Percentiles rank a stretch among this genome's conserved stretches.
phyloP scores from a whole-genome alignment of 1,284 basidiomycete species.

The Leucoagaricus sp. region DNA sequence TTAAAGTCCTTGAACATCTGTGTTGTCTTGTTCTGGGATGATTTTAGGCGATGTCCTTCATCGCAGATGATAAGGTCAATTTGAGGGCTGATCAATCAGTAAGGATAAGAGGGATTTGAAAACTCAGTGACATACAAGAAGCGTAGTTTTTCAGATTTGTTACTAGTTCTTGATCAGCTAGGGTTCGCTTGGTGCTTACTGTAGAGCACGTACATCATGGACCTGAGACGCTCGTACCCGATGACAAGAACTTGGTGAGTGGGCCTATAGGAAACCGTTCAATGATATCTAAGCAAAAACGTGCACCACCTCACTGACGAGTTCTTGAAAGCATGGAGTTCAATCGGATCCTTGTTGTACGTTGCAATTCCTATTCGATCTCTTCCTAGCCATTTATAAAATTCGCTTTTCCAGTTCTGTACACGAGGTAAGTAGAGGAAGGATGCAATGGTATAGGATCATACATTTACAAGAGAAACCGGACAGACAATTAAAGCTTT shows the following conservation, averaged over 20 bases:
- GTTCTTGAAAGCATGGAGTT: constrained; percentile 76
- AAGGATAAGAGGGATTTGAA: background rate
- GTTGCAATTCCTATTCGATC: constrained; percentile 81
- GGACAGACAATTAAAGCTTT: constrained; percentile 95
- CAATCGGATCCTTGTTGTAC: constrained; percentile 77
- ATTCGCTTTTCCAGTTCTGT: constrained; percentile 96
- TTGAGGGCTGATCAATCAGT: constrained; percentile 57
- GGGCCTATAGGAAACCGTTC: constrained; percentile 47
- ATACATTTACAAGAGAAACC: constrained; percentile 84
- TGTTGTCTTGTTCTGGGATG: constrained; percentile 89
- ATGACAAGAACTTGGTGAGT: constrained; percentile 89
- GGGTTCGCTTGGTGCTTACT: background rate
- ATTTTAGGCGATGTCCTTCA: constrained; percentile 97
- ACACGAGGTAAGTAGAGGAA: constrained; percentile 12
- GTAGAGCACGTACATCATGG: constrained; percentile 66
- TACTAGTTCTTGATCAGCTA: constrained; percentile 17
- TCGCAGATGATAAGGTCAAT: constrained; percentile 96
- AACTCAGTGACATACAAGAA: constrained; percentile 19
- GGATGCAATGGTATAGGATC: constrained; percentile 18
- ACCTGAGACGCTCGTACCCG: constrained; percentile 91
- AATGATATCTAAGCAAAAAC: background rate
- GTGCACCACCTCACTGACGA: constrained; percentile 44
- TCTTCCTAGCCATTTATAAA: constrained; percentile 91
- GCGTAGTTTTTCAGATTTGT: constrained; percentile 19
- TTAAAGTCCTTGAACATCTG: constrained; percentile 83